Evolutionary conservation across 345 rosid species (phyloP), one percentile per base, ranked within the genome.

Genomic region (Eucalyptus tenuipes): DNA sequence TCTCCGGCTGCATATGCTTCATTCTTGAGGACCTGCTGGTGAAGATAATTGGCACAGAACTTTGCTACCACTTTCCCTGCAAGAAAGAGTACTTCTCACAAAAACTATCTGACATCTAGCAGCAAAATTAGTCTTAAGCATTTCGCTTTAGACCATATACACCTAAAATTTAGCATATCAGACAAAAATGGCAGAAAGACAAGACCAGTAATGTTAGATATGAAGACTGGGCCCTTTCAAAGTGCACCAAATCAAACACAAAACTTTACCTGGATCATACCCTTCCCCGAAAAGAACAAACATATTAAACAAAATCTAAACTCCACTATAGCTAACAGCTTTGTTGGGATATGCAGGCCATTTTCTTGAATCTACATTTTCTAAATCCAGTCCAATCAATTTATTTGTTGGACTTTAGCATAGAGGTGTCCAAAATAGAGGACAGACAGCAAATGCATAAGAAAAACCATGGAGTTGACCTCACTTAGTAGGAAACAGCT

Each of bases 11-110:
- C 88, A 90, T 95, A 97, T 52, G 95, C 95, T 79, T 96, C 98
- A 89, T 91, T 88, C 93, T 92, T 94, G 64, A 93, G 94, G 89
- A 97, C 96, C 92, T 97, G 98, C 89, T 88, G 97, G 88, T 97
- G 99, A 89, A 97, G 95, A 94, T 66, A 95, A 93, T 96, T 97
- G 87, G 98, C 97, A 88, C 98, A 97, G 91, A 97, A 97, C 91
- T 97, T 97, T 57, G 99, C 96, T 82, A 97, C 99, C 87, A 96
- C 98, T 92, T 95, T 97, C 82, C 99, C 99, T 97, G 94, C 85
- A 92, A 91, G 91, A 75, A 75, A 75, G 27, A 20, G 84, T 40
- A 40, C 84, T 40, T 75, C 47, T 75, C 84, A 75, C 29, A 6
- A 75, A 44, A 40, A 40, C 84, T 75, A 37, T 22, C 82, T 11